Conservation (phyloP, 805 yeast genomes). For the Saccharomycopsis babjevae region DNA sequence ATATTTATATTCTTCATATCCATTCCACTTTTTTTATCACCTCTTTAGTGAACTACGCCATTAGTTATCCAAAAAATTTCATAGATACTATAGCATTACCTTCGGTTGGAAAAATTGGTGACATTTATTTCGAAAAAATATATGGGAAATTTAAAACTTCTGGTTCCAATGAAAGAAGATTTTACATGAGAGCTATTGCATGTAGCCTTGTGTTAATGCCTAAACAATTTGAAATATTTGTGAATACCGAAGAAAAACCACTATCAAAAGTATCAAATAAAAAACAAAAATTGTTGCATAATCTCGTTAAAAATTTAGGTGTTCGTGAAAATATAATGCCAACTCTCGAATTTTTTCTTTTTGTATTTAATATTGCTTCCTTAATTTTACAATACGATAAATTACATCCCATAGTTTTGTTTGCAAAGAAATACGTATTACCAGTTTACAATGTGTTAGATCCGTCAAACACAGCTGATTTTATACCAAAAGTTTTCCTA, state of each 20-base stretch:
- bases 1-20: constrained; percentile 5
- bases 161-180: constrained; percentile 9
- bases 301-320: constrained; percentile 3
- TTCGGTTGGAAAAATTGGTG: constrained; percentile 10
- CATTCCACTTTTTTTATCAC: constrained; percentile 15
- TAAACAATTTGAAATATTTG: constrained; percentile 13
- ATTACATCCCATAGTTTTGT: constrained; percentile 8
- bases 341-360: constrained; percentile 13
- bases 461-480: constrained; percentile 12
- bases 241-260: background rate
- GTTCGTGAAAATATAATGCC: constrained; percentile 13
- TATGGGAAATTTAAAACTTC: constrained; percentile 6
- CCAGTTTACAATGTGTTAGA: constrained; percentile 8
- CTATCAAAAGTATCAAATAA: background rate
- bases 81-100: constrained; percentile 5
- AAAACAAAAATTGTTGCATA: constrained; percentile 14
- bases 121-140: constrained; percentile 14
- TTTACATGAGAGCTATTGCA: constrained; percentile 11
- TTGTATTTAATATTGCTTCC: constrained; percentile 13
- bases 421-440: constrained; percentile 7
- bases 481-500: background rate
- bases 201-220: constrained; percentile 11
- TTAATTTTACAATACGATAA: constrained; percentile 13
- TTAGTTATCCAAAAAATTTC: constrained; percentile 11
- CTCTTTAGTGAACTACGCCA: constrained; percentile 5